Evolutionary conservation across 164 flowering plant species (phyloP).

Genomic region (Liquidambar formosana): DNA sequence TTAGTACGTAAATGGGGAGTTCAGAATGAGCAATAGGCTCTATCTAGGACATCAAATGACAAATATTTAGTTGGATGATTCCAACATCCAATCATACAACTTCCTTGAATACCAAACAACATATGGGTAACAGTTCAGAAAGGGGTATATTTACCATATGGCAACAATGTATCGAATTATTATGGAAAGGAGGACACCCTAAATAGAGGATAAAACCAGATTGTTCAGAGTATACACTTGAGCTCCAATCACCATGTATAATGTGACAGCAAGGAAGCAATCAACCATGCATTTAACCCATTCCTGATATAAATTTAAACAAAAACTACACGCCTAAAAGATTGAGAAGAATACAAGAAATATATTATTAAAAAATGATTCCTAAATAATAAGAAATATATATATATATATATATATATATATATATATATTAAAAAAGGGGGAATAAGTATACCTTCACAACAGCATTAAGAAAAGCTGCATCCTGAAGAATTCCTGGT

Average conservation of each 20-base stretch:
- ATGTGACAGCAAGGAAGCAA: neutral
- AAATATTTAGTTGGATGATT: too few relatives aligned
- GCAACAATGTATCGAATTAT: neutral
- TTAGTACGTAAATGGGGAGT: neutral
- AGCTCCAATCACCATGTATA: neutral
- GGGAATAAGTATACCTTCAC: conserved; percentile 64
- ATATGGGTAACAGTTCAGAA: neutral
- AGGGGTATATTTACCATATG: neutral
- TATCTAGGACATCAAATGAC: neutral
- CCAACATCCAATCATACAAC: neutral
- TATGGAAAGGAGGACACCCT: neutral
- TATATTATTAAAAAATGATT: neutral
- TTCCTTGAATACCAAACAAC: neutral
- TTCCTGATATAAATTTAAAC: too few relatives aligned
- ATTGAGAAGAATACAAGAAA: neutral
- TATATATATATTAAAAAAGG: neutral
- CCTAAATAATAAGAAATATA: neutral
- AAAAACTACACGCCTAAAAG: neutral
- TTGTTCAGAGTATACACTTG: too few relatives aligned
- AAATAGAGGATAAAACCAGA: too few relatives aligned
- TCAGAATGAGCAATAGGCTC: neutral
- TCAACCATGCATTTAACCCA: neutral
- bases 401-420: too few relatives aligned
- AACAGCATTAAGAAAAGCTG: conserved; percentile 87
- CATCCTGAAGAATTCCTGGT: conserved; percentile 62